phyloP scores from a whole-genome alignment of 495 filamentous ascomycete species.

The Pseudomonodictys pantanalensis region DNA sequence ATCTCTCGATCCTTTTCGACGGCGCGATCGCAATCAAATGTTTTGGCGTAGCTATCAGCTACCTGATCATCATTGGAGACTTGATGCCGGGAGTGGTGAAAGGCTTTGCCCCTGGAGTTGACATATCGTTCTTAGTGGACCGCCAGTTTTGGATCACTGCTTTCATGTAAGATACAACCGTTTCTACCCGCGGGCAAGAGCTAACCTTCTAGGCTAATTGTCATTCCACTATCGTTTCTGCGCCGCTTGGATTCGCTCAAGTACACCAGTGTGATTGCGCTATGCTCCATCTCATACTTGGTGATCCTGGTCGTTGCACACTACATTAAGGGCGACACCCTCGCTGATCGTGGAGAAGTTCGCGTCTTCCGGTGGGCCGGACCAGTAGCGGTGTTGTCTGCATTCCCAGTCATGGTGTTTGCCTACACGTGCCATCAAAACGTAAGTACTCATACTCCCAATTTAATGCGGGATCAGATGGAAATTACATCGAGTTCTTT shows the following conservation, averaged over 20 bases:
- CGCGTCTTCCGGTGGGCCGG: constrained; percentile 75
- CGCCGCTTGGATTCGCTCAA: constrained; percentile 90
- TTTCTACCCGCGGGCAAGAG: background rate
- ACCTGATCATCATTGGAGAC: constrained; percentile 97
- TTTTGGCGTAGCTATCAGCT: constrained; percentile 93
- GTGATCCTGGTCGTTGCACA: constrained; percentile 89
- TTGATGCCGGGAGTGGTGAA: constrained; percentile 92
- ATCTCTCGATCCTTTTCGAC: constrained; percentile 93
- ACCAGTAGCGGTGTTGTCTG: constrained; percentile 71
- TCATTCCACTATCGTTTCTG: constrained; percentile 91
- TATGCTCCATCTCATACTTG: constrained; percentile 90
- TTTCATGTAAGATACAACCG: constrained; percentile 66
- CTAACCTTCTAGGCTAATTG: constrained; percentile 63
- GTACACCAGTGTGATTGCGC: constrained; percentile 89
- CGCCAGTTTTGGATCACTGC: constrained; percentile 97
- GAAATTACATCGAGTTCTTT: too few relatives aligned
- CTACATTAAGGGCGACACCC: constrained; percentile 74
- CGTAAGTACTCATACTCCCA: constrained; percentile 58
- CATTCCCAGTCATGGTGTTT: constrained; percentile 92
- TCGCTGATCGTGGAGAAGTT: constrained; percentile 65
- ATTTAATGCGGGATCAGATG: too few relatives aligned
- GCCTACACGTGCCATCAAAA: constrained; percentile 99
- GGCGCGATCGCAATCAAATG: constrained; percentile 96
- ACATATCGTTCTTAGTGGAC: constrained; percentile 72
- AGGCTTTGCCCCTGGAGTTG: constrained; percentile 64